Conservation (phyloP, 2,329 filamentous ascomycete genomes). For the Aspergillus felis region DNA sequence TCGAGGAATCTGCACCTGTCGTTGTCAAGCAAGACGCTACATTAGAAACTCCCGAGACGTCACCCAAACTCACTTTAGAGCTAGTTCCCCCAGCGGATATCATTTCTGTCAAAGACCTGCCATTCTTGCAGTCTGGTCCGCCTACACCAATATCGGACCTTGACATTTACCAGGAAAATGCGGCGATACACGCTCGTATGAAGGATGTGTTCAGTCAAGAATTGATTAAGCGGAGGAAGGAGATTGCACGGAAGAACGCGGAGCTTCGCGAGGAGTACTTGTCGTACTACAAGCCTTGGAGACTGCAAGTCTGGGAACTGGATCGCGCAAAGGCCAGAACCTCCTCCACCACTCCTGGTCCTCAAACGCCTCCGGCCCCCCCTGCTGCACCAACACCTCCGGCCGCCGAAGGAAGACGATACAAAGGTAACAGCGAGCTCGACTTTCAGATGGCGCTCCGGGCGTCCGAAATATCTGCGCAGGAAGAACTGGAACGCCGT, state of each 20-base stretch:
- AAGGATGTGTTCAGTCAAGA: slow-evolving; percentile 36
- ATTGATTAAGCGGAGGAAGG: slow-evolving; percentile 37
- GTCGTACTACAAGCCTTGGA: slow-evolving; percentile 43
- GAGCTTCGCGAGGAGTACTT: slow-evolving; percentile 39
- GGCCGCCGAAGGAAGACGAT: slow-evolving; percentile 38
- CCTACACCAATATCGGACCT: slow-evolving; percentile 44
- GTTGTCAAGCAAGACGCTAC: slow-evolving; percentile 15
- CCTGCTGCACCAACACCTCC: slow-evolving; percentile 29
- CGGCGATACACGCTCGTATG: slow-evolving; percentile 34
- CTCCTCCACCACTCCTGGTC: slow-evolving; percentile 33
- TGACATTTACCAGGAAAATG: slow-evolving; percentile 43
- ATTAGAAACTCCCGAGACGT: slow-evolving; percentile 9
- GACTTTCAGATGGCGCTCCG: slow-evolving; percentile 47
- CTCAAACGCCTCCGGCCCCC: slow-evolving; percentile 33
- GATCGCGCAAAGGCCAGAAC: slow-evolving; percentile 40
- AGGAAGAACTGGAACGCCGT: slow-evolving; percentile 45
- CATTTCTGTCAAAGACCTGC: slow-evolving; percentile 42
- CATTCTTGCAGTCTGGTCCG: slow-evolving; percentile 42
- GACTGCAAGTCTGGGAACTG: slow-evolving; percentile 39
- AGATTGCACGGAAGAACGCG: slow-evolving; percentile 38
- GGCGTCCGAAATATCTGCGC: slow-evolving; percentile 46
- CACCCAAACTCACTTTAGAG: slow-evolving; percentile 12
- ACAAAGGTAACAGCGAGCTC: slow-evolving; percentile 47
- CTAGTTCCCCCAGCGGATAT: slow-evolving; percentile 18
- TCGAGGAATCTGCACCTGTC: slow-evolving; percentile 1